phyloP scores from a whole-genome alignment of 2,329 filamentous ascomycete genomes.

The Colletotrichum zoysiae region DNA sequence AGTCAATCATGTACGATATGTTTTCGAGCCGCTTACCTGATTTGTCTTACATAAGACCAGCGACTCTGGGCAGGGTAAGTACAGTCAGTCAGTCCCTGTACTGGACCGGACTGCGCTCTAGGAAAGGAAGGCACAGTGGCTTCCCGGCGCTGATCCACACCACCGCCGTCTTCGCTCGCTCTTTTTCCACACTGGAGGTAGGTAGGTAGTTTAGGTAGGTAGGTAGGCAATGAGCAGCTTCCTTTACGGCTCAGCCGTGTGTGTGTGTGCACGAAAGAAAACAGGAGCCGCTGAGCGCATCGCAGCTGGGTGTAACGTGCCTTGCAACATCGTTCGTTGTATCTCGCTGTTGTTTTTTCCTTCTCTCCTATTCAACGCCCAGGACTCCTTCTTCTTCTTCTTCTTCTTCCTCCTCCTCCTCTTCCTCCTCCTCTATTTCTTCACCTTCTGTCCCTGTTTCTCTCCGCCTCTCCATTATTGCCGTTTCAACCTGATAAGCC shows the following conservation, averaged over 20 bases:
- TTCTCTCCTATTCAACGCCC: background rate
- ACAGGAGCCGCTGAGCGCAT: constrained; percentile 14
- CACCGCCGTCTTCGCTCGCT: background rate
- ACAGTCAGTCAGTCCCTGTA: no score
- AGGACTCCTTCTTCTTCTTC: background rate
- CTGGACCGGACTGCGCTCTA: background rate
- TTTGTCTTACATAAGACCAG: background rate
- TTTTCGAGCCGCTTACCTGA: no score
- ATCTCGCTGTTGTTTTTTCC: background rate
- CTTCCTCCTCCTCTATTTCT: background rate
- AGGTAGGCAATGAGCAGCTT: background rate
- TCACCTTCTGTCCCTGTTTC: background rate
- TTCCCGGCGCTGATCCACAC: constrained; percentile 9
- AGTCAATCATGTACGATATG: background rate
- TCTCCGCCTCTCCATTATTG: background rate
- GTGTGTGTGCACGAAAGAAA: no score
- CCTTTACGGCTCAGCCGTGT: background rate
- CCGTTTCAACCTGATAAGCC: background rate
- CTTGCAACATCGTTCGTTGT: constrained; percentile 12
- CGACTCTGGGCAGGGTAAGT: no score
- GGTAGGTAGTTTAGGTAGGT: background rate
- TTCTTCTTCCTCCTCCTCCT: background rate
- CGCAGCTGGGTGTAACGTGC: constrained; percentile 22
- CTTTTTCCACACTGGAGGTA: background rate
- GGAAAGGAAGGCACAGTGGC: constrained; percentile 12